Evolutionary conservation across 2,329 filamentous ascomycete genomes (phyloP), one percentile per base, ranked within the genome.

Genomic region (Paraphaeosphaeria minitans): DNA sequence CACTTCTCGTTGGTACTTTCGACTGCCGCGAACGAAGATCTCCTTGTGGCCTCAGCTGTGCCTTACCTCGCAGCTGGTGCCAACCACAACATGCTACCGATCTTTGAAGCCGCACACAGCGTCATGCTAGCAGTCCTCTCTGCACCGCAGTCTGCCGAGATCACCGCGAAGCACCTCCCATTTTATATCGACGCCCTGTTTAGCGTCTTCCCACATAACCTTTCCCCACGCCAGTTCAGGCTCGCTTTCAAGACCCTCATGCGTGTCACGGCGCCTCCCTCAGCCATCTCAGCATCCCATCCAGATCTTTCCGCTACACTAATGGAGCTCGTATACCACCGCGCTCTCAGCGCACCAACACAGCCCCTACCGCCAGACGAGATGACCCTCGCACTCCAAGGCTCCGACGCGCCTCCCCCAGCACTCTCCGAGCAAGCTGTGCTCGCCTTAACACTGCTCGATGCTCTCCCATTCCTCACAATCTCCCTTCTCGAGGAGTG

Each of bases 31-130:
- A 92, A 88, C 67, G 91, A 96, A 66, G 81, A 86, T 2, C 81
- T 96, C 1, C 84, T 96, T 16, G 81, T 96, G 53, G 84, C 88
- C 35, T 89, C 91, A 1, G 90, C 92, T 7, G 85, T 87, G 5
- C 85, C 89, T 0, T 95, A 96, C 71, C 85, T 97, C 3, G 81
- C 83, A 45, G 79, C 84, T n/a, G 84, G 83, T 27, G 82, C 82
- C 19, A 84, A 86, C 62, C 78, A 80, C 22, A 78, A 84, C 47
- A 80, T 90, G 10, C 77, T 88, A 2, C 84, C 88, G 42, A 86
- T 96, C n/a, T 96, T 96, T 68, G 93, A 97, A 76, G 87, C 93
- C 0, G 92, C 93, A 0, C 93, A 97, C 77, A 91, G 89, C 64
- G 86, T 93, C 43, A 85, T 92, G 64, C 85, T 97, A 6, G 87